Conservation (phyloP, 768 basidiomycete genomes). For the Boletus vinaceobasis region DNA sequence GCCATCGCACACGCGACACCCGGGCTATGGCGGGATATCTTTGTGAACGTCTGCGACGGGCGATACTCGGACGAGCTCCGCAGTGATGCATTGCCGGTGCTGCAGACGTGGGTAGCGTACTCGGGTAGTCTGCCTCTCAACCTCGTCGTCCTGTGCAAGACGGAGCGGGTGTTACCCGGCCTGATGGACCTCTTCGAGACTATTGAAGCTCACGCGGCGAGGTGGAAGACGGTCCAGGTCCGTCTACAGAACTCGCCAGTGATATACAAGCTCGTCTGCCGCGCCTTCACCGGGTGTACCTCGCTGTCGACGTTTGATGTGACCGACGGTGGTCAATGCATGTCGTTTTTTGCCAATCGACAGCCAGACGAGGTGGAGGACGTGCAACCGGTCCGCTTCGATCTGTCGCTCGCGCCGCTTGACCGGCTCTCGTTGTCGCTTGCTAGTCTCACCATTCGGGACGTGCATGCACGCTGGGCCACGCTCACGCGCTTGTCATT, state of each 20-base stretch:
- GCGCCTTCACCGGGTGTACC: constrained; percentile 11
- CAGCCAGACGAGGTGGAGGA: constrained; percentile 1
- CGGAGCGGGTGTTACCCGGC: constrained; percentile 20
- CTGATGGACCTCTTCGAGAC: constrained; percentile 18
- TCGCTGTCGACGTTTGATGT: constrained; percentile 18
- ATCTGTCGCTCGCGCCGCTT: constrained; percentile 16
- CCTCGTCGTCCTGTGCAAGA: constrained; percentile 18
- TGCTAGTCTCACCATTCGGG: constrained; percentile 12
- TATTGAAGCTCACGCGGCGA: constrained; percentile 9
- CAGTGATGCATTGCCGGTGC: constrained; percentile 16
- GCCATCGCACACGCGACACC: constrained; percentile 24
- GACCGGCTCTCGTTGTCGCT: constrained; percentile 18
- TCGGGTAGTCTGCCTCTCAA: constrained; percentile 23
- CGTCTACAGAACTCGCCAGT: constrained; percentile 19
- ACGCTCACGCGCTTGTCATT: constrained; percentile 20
- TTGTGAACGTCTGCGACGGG: constrained; percentile 19
- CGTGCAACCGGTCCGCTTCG: constrained; percentile 7
- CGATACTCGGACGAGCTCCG: constrained; percentile 19
- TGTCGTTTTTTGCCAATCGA: constrained; percentile 1
- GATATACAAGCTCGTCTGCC: constrained; percentile 11
- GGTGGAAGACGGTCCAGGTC: constrained; percentile 23
- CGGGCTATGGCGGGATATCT: constrained; percentile 23
- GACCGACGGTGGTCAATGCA: constrained; percentile 17
- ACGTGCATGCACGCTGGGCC: constrained; percentile 17
- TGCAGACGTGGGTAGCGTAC: constrained; percentile 20